Evolutionary conservation across 345 rosid genomes (phyloP), one percentile per base, ranked within the genome.

Genomic region (Populus pruinosa): DNA sequence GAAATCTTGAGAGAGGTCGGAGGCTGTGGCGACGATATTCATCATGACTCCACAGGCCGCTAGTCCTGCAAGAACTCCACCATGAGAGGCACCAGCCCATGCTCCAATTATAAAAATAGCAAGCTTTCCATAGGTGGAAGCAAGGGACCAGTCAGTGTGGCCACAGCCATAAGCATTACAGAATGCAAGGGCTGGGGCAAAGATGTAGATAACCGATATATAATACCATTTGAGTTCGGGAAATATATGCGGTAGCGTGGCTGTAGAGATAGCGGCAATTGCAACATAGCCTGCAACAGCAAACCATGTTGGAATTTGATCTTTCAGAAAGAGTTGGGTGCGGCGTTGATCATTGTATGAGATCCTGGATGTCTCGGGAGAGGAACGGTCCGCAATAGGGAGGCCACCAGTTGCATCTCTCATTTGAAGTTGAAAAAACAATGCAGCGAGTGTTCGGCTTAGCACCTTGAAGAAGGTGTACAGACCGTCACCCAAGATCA

Each of bases 121-220:
- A 1, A 83, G 78, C 73, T 63, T 79, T 25, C 86, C 78, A 0
- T 80, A 79, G 20, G 63, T 80, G n/a, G 77, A 76, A 0, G 76
- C 55, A 3, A 83, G 75, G 17, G 80, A 76, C 74, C 80, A 79
- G 41, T 83, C 81, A 4, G 83, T 79, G 64, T 79, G 83, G 53
- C 86, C 83, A 17, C 78, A 73, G 5, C 86, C 81, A 13, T 83
- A 83, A 13, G 83, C 86, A n/a, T 83, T 79, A 23, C 83, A 83
- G 64, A 82, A 82, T 17, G 71, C 84, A 11, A 83, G 67, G 63
- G 36, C 29, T 7, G 80, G 83, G 36, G 83, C 39, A 17, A 65
- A 27, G 36, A 65, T 5, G 39, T 65, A 65, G 12, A 72, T 70
- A 66, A 56, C 83, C 75, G 79, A 8, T 5, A 83, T 77, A 43